A percentile compares a stretch with the other conserved stretches of the same genome.
phyloP scores from a whole-genome alignment of 1,284 basidiomycete species.

The Pseudozyma flocculosa region DNA sequence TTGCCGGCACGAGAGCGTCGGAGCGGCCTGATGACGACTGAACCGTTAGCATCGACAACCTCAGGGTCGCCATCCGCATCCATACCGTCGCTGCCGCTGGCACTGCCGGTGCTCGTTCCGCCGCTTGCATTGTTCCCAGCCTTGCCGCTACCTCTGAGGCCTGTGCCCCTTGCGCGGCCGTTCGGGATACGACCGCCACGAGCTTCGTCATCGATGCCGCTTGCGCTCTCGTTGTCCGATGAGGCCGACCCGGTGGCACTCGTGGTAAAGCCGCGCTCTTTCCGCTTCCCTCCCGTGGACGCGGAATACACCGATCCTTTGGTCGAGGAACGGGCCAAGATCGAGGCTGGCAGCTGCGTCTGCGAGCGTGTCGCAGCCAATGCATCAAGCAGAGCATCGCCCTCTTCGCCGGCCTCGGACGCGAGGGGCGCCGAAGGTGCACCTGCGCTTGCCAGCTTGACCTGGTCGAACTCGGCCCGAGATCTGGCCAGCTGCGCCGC shows the following conservation, averaged over 20 bases:
- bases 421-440: not conserved
- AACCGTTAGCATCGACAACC: not conserved
- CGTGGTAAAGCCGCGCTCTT: constrained; percentile 45
- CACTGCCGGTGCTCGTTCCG: not conserved
- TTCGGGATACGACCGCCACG: not conserved
- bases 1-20: not conserved
- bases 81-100: not conserved
- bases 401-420: constrained; percentile 9
- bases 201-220: not conserved
- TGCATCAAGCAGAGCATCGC: constrained; percentile 37
- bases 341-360: constrained; percentile 32
- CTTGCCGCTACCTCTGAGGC: too few species aligned
- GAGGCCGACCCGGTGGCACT: constrained; percentile 45
- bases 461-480: not conserved
- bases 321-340: constrained; percentile 31
- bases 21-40: not conserved
- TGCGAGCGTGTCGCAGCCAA: constrained; percentile 32
- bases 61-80: not conserved
- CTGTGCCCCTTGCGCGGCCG: too few species aligned
- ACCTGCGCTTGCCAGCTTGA: not conserved
- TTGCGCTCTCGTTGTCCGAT: constrained; percentile 3
- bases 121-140: too few species aligned
- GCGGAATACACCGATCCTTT: constrained; percentile 24
- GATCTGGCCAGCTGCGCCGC: not conserved
- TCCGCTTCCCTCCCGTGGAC: constrained; percentile 38